Percentiles rank a stretch among this genome's conserved stretches.
These are phyloP conservation scores for Fusarium sarcochroum DNA, from an alignment of 2,329 filamentous ascomycete species.

Conservation along the genomic window DNA sequence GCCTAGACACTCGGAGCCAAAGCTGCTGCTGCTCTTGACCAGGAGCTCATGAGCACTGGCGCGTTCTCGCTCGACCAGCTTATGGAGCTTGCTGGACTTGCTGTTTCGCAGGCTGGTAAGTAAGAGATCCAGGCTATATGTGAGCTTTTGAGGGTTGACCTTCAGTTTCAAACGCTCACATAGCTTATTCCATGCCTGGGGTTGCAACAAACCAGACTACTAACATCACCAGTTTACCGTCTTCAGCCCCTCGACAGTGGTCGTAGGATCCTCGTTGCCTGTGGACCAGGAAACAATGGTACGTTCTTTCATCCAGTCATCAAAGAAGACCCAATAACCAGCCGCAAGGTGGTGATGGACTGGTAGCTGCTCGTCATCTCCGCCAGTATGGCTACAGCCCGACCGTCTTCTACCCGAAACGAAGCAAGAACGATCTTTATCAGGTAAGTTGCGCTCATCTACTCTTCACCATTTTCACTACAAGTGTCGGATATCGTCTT, in stretches of 20 bases:
- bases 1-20: constrained; percentile 85
- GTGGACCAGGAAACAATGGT: constrained; percentile 86
- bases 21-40: constrained; percentile 89
- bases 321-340: not conserved
- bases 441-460: constrained; percentile 70
- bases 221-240: constrained; percentile 75
- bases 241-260: constrained; percentile 83
- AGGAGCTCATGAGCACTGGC: constrained; percentile 90
- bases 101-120: constrained; percentile 89
- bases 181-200: not conserved
- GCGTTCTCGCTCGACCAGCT: constrained; percentile 96
- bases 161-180: not conserved
- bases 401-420: constrained; percentile 92
- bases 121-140: not conserved
- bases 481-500: not conserved
- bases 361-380: constrained; percentile 93
- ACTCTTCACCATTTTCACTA: constrained; percentile 26
- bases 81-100: constrained; percentile 95
- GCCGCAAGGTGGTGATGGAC: constrained; percentile 84
- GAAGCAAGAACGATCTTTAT: constrained; percentile 91
- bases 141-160: not conserved
- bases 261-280: constrained; percentile 85
- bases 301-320: constrained; percentile 26
- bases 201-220: not conserved
- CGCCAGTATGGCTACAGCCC: constrained; percentile 93